These are phyloP conservation scores for Zasmidium angulare DNA, from an alignment of 2,329 filamentous ascomycete species.

Conservation along the genomic window DNA sequence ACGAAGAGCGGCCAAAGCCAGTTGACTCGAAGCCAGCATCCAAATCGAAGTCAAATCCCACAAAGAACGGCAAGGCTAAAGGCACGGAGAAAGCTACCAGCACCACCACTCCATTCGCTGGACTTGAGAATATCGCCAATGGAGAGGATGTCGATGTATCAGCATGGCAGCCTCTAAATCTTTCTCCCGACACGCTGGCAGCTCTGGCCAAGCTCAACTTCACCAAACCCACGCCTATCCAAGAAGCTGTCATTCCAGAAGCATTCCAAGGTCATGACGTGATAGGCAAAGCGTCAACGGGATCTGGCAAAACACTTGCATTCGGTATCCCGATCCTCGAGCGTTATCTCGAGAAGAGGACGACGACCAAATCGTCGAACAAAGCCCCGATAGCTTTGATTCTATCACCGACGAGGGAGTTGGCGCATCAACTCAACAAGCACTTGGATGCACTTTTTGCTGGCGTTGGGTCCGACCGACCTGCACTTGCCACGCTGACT, in stretches of 20 bases:
- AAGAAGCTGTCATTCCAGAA: constrained; percentile 74
- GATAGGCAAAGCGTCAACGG: constrained; percentile 92
- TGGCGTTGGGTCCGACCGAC: constrained; percentile 52
- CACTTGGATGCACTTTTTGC: constrained; percentile 77
- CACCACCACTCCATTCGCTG: constrained; percentile 30
- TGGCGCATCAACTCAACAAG: constrained; percentile 85
- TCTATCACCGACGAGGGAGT: constrained; percentile 85
- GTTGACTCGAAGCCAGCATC: no score
- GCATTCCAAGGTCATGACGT: constrained; percentile 84
- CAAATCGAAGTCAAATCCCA: constrained; percentile 12
- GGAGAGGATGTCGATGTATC: constrained; percentile 61
- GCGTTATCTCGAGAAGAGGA: constrained; percentile 62
- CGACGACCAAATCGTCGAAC: constrained; percentile 32
- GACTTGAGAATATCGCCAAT: constrained; percentile 56
- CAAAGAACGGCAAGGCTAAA: constrained; percentile 21
- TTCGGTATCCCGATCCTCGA: constrained; percentile 94
- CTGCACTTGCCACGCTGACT: constrained; percentile 77
- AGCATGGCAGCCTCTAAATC: constrained; percentile 71
- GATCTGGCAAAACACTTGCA: constrained; percentile 93
- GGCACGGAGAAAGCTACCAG: constrained; percentile 25
- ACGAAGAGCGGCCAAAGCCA: constrained; percentile 9
- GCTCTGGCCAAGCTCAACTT: constrained; percentile 80
- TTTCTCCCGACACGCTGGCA: constrained; percentile 70
- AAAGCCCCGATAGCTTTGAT: constrained; percentile 69
- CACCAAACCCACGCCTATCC: constrained; percentile 76